Conservation (phyloP, 2,329 filamentous ascomycete genomes). For the Colletotrichum sidae region DNA sequence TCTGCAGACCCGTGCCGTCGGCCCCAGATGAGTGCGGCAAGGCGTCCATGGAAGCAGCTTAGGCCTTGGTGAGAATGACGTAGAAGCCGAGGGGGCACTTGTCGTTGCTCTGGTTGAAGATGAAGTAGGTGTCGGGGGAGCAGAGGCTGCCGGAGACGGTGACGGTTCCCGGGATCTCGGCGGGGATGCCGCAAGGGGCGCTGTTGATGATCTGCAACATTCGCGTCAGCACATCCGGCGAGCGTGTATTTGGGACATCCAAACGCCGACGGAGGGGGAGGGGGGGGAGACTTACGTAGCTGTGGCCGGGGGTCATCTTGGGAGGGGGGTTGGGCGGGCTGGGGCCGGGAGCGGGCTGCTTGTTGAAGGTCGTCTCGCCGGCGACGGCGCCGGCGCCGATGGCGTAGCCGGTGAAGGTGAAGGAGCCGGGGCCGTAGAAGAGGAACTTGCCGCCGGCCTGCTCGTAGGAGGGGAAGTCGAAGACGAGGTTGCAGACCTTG, state of each 20-base stretch:
- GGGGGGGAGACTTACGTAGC: conserved; percentile 16
- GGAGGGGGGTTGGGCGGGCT: conserved; percentile 31
- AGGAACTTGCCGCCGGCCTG: conserved; percentile 14
- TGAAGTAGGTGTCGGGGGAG: conserved; percentile 25
- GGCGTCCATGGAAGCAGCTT: background rate
- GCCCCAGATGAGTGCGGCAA: no score
- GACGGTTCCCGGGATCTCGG: conserved; percentile 11
- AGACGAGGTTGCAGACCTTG: conserved; percentile 35
- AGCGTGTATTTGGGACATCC: background rate
- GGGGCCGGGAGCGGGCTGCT: conserved; percentile 29
- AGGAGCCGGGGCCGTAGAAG: conserved; percentile 27
- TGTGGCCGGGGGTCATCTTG: conserved; percentile 27
- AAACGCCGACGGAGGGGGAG: background rate
- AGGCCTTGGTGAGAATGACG: conserved; percentile 29
- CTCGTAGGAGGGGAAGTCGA: conserved; percentile 22
- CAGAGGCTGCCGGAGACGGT: conserved; percentile 32
- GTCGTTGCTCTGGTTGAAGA: conserved; percentile 23
- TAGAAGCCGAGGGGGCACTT: conserved; percentile 29
- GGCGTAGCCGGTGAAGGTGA: conserved; percentile 32
- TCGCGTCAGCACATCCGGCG: background rate
- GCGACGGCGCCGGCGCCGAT: conserved; percentile 30
- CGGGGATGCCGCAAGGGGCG: conserved; percentile 30
- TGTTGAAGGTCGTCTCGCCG: conserved; percentile 32
- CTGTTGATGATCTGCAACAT: conserved; percentile 23
- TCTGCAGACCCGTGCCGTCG: no score